phyloP scores from a whole-genome alignment of 2,329 filamentous ascomycete species.

The Trichophyton schoenleinii region DNA sequence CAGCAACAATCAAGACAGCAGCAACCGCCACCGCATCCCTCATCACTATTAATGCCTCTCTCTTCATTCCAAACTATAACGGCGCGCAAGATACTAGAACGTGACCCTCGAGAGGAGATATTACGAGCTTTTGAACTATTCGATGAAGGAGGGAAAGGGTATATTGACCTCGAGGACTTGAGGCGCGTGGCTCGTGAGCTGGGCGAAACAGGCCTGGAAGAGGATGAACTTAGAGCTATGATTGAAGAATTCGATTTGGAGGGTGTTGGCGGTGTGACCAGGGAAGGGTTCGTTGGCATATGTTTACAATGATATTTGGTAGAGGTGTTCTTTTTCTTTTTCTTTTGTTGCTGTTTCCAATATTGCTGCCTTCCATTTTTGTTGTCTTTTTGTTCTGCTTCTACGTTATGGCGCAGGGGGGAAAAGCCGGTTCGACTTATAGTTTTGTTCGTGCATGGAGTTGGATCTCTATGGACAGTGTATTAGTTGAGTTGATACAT shows the following conservation, averaged over 20 bases:
- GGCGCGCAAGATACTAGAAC: constrained; percentile 63
- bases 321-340: too few species aligned
- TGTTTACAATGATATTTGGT: constrained; percentile 39
- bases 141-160: constrained; percentile 81
- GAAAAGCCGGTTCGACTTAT: neutral
- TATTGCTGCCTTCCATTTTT: neutral
- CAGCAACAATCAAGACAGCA: constrained; percentile 29
- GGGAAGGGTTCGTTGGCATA: constrained; percentile 55
- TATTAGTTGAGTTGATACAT: neutral
- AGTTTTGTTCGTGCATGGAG: neutral
- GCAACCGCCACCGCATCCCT: constrained; percentile 43
- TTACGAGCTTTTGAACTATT: constrained; percentile 85
- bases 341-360: too few species aligned
- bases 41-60: constrained; percentile 58
- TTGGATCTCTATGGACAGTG: neutral
- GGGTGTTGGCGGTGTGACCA: constrained; percentile 64
- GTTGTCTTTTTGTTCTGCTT: neutral
- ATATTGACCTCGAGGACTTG: constrained; percentile 80
- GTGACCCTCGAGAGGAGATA: constrained; percentile 86
- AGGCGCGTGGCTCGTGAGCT: constrained; percentile 77
- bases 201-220: constrained; percentile 73
- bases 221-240: constrained; percentile 89
- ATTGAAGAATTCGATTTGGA: constrained; percentile 96
- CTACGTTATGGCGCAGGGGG: neutral
- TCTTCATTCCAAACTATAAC: constrained; percentile 63